Conservation (phyloP, 2,329 filamentous ascomycete genomes). For the Aspergillus transmontanensis region DNA sequence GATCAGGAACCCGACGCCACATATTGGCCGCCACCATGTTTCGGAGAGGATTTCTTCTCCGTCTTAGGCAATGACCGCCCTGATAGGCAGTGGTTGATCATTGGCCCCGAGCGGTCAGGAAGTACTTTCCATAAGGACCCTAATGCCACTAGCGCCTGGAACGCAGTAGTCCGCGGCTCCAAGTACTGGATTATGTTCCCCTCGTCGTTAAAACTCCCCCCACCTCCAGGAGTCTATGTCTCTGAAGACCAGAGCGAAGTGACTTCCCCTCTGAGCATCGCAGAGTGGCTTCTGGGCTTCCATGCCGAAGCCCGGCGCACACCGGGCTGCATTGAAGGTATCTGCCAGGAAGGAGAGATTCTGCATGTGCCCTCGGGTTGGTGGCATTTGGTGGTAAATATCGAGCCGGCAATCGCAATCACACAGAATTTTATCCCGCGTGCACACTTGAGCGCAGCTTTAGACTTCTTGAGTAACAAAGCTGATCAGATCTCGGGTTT, state of each 20-base stretch:
- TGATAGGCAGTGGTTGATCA: conserved; percentile 88
- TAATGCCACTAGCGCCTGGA: conserved; percentile 79
- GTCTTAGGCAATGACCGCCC: conserved; percentile 77
- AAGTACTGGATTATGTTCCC: conserved; percentile 99
- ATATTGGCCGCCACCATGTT: conserved; percentile 82
- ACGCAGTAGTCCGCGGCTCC: conserved; percentile 82
- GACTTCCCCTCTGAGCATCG: conserved; percentile 89
- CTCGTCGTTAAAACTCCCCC: conserved; percentile 60
- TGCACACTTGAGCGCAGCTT: conserved; percentile 71
- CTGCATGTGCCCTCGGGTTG: conserved; percentile 91
- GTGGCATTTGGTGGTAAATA: conserved; percentile 95
- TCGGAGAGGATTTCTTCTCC: conserved; percentile 83
- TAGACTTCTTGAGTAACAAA: conserved; percentile 80
- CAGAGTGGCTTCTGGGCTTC: conserved; percentile 93
- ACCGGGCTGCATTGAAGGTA: conserved; percentile 79
- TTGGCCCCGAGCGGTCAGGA: conserved; percentile 83
- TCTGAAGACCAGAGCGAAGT: conserved; percentile 90
- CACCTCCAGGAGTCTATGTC: conserved; percentile 87
- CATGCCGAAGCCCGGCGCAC: conserved; percentile 77
- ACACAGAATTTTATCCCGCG: conserved; percentile 93
- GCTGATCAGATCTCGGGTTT: conserved; percentile 88
- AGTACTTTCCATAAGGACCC: conserved; percentile 92
- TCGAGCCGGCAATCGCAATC: conserved; percentile 80
- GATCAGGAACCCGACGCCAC: conserved; percentile 50
- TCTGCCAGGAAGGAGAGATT: conserved; percentile 82